A percentile compares a stretch with the other conserved stretches of the same genome.
Evolutionary conservation across 768 basidiomycete genomes (phyloP).

Genomic region (Termitomyces sp.): DNA sequence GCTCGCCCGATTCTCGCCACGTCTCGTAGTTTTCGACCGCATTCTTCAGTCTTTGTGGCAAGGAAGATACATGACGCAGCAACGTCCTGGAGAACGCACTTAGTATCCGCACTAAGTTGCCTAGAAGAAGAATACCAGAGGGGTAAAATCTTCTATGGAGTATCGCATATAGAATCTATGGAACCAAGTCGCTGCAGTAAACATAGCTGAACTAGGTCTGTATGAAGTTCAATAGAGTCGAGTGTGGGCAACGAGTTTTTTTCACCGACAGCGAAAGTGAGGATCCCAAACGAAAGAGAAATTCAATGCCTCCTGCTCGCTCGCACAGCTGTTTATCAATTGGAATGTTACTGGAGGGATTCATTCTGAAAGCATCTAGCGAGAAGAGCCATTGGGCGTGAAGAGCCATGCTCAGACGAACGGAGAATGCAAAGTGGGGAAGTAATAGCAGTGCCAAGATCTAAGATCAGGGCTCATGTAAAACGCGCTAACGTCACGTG

Average conservation of each 20-base stretch:
- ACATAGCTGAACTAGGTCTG: slow-evolving; percentile 78
- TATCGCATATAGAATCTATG: slow-evolving; percentile 89
- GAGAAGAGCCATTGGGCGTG: slow-evolving; percentile 70
- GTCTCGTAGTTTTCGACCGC: slow-evolving; percentile 80
- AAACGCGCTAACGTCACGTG: too few species aligned
- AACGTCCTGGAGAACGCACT: slow-evolving; percentile 50
- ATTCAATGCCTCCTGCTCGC: slow-evolving; percentile 77
- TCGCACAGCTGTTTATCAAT: slow-evolving; percentile 72
- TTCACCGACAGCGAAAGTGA: slow-evolving; percentile 67
- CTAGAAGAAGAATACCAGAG: slow-evolving; percentile 46
- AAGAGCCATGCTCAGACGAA: slow-evolving; percentile 7
- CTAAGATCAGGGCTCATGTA: too few species aligned
- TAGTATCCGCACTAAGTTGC: slow-evolving; percentile 3
- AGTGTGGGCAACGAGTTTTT: slow-evolving; percentile 11
- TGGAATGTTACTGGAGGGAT: slow-evolving; percentile 51
- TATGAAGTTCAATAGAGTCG: slow-evolving; percentile 7
- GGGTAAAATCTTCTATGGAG: slow-evolving; percentile 76
- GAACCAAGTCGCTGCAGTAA: slow-evolving; percentile 87
- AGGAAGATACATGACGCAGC: slow-evolving; percentile 85
- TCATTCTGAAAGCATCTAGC: slow-evolving; percentile 47
- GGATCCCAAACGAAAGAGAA: slow-evolving; percentile 77
- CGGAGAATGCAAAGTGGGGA: not conserved
- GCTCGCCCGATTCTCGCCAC: slow-evolving; percentile 72
- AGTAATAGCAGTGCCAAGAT: too few species aligned
- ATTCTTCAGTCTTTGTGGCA: slow-evolving; percentile 90